These are phyloP conservation scores for Phytophthora hybrid DNA, from an alignment of 352 stramenopile species.

Conservation along the genomic window DNA sequence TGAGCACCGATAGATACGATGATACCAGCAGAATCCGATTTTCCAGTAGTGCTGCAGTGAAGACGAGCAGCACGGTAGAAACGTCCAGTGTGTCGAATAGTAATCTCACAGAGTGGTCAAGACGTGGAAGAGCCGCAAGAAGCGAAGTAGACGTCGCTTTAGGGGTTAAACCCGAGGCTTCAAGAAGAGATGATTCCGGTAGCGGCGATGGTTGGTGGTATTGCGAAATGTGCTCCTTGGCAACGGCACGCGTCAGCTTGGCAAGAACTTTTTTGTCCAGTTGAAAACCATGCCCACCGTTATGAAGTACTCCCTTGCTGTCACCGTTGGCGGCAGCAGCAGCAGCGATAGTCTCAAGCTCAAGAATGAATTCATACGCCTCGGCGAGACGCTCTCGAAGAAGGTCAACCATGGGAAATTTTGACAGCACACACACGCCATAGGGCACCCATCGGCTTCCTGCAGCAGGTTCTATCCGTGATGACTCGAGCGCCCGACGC, in stretches of 20 bases:
- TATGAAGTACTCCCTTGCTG: slow-evolving; percentile 20
- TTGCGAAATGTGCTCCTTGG: slow-evolving; percentile 69
- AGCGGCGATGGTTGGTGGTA: slow-evolving; percentile 51
- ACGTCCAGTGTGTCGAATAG: slow-evolving; percentile 86
- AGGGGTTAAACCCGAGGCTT: slow-evolving; percentile 38
- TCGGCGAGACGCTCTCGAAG: slow-evolving; percentile 83
- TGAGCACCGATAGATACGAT: slow-evolving; percentile 81
- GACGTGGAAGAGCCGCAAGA: slow-evolving; percentile 58
- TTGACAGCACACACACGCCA: slow-evolving; percentile 84
- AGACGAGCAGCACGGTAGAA: slow-evolving; percentile 76
- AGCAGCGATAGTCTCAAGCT: slow-evolving; percentile 66
- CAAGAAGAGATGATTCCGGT: slow-evolving; percentile 45
- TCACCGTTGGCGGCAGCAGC: slow-evolving; percentile 36
- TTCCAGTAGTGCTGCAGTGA: slow-evolving; percentile 82
- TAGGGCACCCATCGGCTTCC: slow-evolving; percentile 79
- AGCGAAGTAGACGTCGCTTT: slow-evolving; percentile 46
- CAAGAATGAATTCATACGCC: slow-evolving; percentile 85
- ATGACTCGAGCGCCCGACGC: slow-evolving; percentile 64
- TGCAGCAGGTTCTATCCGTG: slow-evolving; percentile 52
- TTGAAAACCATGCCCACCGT: slow-evolving; percentile 53
- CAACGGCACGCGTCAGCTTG: slow-evolving; percentile 76
- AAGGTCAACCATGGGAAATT: slow-evolving; percentile 82
- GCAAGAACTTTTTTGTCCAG: slow-evolving; percentile 84
- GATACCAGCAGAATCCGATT: slow-evolving; percentile 86
- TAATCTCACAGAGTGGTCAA: slow-evolving; percentile 82